Evolutionary conservation across 306 rosid genomes (phyloP).

Genomic region (Canavalia gladiata): DNA sequence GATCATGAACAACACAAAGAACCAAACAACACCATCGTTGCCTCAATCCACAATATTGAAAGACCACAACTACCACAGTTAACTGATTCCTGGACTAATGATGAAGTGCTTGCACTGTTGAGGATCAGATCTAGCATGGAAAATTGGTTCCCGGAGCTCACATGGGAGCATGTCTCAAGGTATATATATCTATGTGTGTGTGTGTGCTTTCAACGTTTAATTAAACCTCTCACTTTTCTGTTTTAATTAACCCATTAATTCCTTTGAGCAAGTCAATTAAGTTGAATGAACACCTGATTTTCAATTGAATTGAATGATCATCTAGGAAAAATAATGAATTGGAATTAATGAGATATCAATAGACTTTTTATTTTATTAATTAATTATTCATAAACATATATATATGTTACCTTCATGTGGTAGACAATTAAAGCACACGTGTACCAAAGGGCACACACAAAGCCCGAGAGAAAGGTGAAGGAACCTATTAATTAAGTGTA

Average conservation of each 20-base stretch:
- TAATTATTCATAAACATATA: background rate
- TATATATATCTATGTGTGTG: constrained; percentile 31
- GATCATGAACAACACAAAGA: constrained; percentile 27
- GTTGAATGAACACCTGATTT: too few relatives aligned
- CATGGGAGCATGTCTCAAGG: constrained; percentile 96
- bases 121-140: constrained; percentile 88
- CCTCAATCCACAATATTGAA: constrained; percentile 42
- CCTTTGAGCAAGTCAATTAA: background rate
- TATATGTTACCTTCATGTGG: constrained; percentile 5
- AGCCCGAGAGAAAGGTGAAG: constrained; percentile 38
- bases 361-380: background rate
- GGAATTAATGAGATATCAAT: background rate
- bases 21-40: constrained; percentile 21
- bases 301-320: background rate
- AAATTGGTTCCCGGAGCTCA: constrained; percentile 76
- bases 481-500: background rate
- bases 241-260: background rate
- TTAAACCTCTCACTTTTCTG: background rate
- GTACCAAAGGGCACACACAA: constrained; percentile 23
- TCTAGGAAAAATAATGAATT: background rate
- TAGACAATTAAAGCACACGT: constrained; percentile 43
- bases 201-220: background rate
- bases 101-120: constrained; percentile 77
- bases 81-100: constrained; percentile 68
- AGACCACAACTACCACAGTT: constrained; percentile 6